Conservation (phyloP, 169 alveolate species). For the Blepharisma undulans region DNA sequence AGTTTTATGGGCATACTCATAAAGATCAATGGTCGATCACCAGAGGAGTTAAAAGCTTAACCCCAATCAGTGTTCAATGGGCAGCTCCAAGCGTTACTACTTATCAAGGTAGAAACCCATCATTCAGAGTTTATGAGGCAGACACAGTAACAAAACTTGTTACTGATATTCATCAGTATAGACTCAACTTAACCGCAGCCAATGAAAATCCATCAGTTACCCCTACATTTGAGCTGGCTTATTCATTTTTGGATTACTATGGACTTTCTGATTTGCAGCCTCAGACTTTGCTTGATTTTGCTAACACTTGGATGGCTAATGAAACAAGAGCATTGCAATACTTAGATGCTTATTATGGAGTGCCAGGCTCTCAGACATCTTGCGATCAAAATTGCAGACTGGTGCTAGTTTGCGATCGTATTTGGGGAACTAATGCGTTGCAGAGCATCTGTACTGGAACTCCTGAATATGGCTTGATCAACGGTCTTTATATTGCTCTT, state of each 20-base stretch:
- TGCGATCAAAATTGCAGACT: constrained; percentile 1
- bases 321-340: constrained; percentile 52
- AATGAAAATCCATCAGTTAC: constrained; percentile 46
- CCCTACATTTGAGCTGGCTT: constrained; percentile 4
- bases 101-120: constrained; percentile 69
- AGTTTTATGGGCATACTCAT: constrained; percentile 30
- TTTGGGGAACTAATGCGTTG: not conserved
- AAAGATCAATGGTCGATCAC: constrained; percentile 34
- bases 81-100: constrained; percentile 70
- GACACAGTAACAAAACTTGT: constrained; percentile 54
- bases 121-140: constrained; percentile 67
- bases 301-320: constrained; percentile 55
- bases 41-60: constrained; percentile 34
- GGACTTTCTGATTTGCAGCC: not conserved
- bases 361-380: constrained; percentile 35
- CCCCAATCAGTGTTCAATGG: constrained; percentile 58
- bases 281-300: constrained; percentile 51
- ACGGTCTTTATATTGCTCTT: not conserved
- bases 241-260: not conserved
- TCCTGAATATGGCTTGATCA: not conserved
- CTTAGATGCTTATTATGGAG: constrained; percentile 53
- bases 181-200: constrained; percentile 33
- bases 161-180: not conserved
- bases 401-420: not conserved
- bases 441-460: not conserved